Evolutionary conservation across 257 asterid genomes (phyloP), one percentile per base, ranked within the genome.

Genomic region (Linderniella brevidens): DNA sequence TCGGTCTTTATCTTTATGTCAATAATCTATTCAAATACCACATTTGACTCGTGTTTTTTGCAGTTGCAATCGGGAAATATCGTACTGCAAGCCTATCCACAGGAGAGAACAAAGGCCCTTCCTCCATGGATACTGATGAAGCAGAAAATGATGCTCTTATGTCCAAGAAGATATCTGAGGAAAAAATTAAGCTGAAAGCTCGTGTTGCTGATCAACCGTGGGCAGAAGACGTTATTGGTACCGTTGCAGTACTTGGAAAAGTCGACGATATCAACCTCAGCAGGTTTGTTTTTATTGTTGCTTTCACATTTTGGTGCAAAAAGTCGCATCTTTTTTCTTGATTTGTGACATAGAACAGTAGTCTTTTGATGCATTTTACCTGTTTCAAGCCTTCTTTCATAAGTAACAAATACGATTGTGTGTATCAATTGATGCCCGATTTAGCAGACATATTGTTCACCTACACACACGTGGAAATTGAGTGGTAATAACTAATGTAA

Each of bases 191-290:
- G 41, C 66, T 54, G 37, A 74, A 68, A 60, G 52, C 63, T 52
- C 75, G 61, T 51, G 69, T 50, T 50, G 57, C 77, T 57, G 66
- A 65, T 41, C 43, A 71, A 52, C 58, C 69, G 29, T 57, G 64
- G 56, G 59, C 63, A 36, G 72, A 74, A 56, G 92, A 80, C 47
- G 76, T 80, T 68, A 44, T 80, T 8, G 97, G 97, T 47, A 25
- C 76, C 47, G 88, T 80, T 68, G 92, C 90, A 41, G 66, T 74
- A 39, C 92, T 87, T 56, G 92, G 90, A 53, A 72, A 61, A 49
- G 69, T 78, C 53, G 82, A 71, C 9, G 86, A 80, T 54, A 72
- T 60, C 48, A 73, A 65, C 59, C 76, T 87, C 42, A 83, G 82
- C 86, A 70, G 95, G 96, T 82, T 66, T 43, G 70, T 61, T 58